Evolutionary conservation across 1,284 basidiomycete genomes (phyloP), one percentile per base, ranked within the genome.

Genomic region (Cerrena zonata): DNA sequence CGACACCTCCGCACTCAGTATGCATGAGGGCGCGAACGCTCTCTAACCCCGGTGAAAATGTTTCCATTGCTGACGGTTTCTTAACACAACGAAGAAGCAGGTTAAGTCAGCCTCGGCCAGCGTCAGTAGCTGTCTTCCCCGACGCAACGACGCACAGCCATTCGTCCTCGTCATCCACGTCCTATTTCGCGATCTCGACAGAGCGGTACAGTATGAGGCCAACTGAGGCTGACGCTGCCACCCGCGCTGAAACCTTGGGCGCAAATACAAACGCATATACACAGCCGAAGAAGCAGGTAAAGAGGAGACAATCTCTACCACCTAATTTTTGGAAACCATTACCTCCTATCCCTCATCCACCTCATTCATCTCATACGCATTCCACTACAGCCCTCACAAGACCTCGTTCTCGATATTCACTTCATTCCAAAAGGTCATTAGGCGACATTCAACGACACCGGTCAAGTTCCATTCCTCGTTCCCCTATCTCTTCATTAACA

Each of bases 1-100:
- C 76, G 39, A 79, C 79, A 18, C 78, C 79, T 30, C 75, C 78
- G 30, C 65, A n/a, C n/a, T n/a, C n/a, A n/a, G n/a, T n/a, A n/a
- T n/a, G n/a, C n/a, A n/a, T n/a, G n/a, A 72, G 43, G 75, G 70
- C 55, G 60, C 64, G 54, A n/a, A n/a, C n/a, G n/a, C n/a, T n/a
- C n/a, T n/a, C n/a, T n/a, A n/a, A n/a, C n/a, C n/a, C n/a, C n/a
- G n/a, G n/a, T n/a, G n/a, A n/a, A n/a, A n/a, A 18, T 15, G 24
- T 45, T 5, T 7, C 43, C 21, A 23, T 45, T 15, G 30, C 7
- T 34, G 30, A 34, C 30, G 7, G 30, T 34, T n/a, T n/a, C n/a
- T n/a, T n/a, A n/a, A n/a, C n/a, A n/a, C 30, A 34, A 15, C 30
- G 30, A 49, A 42, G 45, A 57, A 53, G 45, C 47, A 53, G 38